Conservation (phyloP, 2,329 filamentous ascomycete genomes). For the Xylariaceae sp. region DNA sequence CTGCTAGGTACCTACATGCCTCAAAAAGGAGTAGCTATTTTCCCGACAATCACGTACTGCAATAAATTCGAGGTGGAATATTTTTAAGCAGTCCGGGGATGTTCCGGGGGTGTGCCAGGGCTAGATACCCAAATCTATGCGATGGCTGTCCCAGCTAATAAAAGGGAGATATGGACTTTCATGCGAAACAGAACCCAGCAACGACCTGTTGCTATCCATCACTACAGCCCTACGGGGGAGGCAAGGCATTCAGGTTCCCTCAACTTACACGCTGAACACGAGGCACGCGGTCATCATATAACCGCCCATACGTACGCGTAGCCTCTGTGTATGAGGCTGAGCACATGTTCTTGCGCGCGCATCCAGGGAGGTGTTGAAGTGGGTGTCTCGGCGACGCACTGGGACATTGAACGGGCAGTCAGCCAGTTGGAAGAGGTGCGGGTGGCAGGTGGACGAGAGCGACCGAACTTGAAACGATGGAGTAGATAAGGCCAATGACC, state of each 20-base stretch:
- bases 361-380: background rate
- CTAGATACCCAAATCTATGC: constrained; percentile 7
- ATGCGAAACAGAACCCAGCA: constrained; percentile 16
- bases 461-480: constrained; percentile 31
- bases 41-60: background rate
- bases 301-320: background rate
- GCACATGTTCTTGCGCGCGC: constrained; percentile 1
- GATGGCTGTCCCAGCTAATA: constrained; percentile 14
- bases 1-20: no score
- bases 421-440: no score
- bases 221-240: constrained; percentile 4
- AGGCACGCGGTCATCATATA: constrained; percentile 2
- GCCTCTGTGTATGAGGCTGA: background rate
- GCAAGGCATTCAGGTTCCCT: constrained; percentile 2
- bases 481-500: constrained; percentile 24
- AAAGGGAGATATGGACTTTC: constrained; percentile 17
- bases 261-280: constrained; percentile 2
- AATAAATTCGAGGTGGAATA: background rate
- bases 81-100: background rate
- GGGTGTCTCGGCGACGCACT: background rate
- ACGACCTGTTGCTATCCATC: constrained; percentile 1
- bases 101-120: background rate
- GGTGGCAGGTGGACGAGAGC: constrained; percentile 13
- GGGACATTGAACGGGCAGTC: no score
- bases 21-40: background rate